Base-by-base conservation (phyloP, 768 basidiomycete species). In the Holtermannia corniformis region DNA sequence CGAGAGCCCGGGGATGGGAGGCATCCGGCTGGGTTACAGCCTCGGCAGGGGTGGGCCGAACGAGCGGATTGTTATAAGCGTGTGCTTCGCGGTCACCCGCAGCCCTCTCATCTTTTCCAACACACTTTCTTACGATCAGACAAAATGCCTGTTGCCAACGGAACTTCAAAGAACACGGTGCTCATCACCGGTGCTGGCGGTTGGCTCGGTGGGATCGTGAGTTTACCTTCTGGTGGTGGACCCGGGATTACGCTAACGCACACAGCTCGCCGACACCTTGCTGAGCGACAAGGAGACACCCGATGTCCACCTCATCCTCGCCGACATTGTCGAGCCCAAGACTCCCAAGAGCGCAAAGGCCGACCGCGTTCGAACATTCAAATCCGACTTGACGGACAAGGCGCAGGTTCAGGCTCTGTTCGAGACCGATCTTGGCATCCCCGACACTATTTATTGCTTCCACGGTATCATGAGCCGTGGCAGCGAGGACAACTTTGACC, bases 261-360 rank as follows among this genome's bases (percentile, higher is more conserved):
- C 47, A 7, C 50, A 68, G 59, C 65, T 71, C 42, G 63, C 70
- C 41, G 55, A 52, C 2, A 54, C 58, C 22, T 60, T 71, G 40
- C 60, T 68, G 1, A 53, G 51, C 13, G 70, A 71, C 52, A 58
- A 61, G n/a, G 48, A 55, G 42, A 67, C 69, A 28, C 74, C 75
- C 21, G 62, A 77, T 55, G 64, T 75, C 24, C 72, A 73, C 23
- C 72, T 82, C 45, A 79, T 81, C 52, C 76, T 81, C 26, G 76
- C 73, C 47, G 81, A 81, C 57, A 75, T 81, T 42, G 70, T 71
- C 50, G 68, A 71, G 55, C 72, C 72, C 47, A 63, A 68, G 45
- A 49, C 64, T 11, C 72, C 72, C 40, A 67, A 66, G 37, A 65
- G 57, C 3, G 61, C 66, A 40, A 57, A 68, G 25, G 37, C 25